Evolutionary conservation across 2,329 filamentous ascomycete genomes (phyloP), one percentile per base, ranked within the genome.

Genomic region (Tympanopsis confertula): DNA sequence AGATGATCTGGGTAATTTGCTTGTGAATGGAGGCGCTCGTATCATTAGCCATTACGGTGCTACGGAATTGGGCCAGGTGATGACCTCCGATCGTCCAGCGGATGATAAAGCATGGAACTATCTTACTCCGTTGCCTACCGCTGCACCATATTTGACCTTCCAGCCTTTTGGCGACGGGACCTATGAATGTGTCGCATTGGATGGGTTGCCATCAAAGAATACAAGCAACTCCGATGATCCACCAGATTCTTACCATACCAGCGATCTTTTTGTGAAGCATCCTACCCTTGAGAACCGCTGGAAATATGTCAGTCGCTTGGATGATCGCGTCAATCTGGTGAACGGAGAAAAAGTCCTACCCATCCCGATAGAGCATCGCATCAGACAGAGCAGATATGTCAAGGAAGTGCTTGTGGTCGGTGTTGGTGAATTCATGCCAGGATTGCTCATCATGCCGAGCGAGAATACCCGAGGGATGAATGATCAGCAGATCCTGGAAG

Each of bases 331-430:
- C 14, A 64, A 58, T 0, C 49, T 69, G 2, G 48, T 61, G 24
- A 69, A 69, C 24, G 65, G 66, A 3, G 66, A 69, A 44, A 69
- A 69, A 39, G 62, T 67, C 0, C 49, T 65, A 0, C 66, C 66
- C 0, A 44, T 67, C 2, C 56, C 56, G 0, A 61, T 64, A 4
- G 78, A 82, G 49, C 65, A 68, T 3, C 58, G 62, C 0, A 65
- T 79, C 5, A 59, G 71, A 5, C 64, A 73, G 38, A 59, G 70
- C 36, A 54, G 59, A 3, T 52, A 66, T 0, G 69, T 80, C 1
- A 57, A 64, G 13, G 76, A 80, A 41, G 68, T 67, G 0, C 58
- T 77, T 3, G 64, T 76, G 1, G 76, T 78, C 42, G 75, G 75
- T 0, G 62, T 66, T 1, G 70, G 66, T 5, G 63, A 61, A 35